Evolutionary conservation across 495 filamentous ascomycete genomes (phyloP), one percentile per base, ranked within the genome.

Genomic region (Aspergillus olivimuriae): DNA sequence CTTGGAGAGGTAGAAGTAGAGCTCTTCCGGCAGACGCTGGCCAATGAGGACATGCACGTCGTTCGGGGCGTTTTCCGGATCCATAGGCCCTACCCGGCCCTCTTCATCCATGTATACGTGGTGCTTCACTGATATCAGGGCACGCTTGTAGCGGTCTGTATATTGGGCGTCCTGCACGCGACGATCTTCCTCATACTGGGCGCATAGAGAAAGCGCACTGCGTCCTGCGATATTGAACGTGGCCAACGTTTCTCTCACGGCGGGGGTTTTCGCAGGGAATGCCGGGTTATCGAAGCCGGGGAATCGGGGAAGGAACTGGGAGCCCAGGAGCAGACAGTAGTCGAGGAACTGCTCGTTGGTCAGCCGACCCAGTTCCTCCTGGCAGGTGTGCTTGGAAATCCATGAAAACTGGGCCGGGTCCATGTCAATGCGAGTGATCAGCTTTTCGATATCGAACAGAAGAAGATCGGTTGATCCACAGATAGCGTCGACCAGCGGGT

Each of bases 11-110:
- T 99, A 97, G 59, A 86, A 85, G 60, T 89, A 95, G 4, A 99
- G 69, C 65, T 99, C 94, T 41, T 89, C 81, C 2, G 94, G 89
- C 12, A 99, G 73, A 23, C 89, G 86, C 41, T 89, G 80, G 16
- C 89, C 89, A 50, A 94, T 83, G 57, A 96, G 86, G 51, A 90
- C 83, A 62, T 92, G 86, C 48, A 89, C 75, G 61, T 97, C 91
- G 16, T 69, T 72, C 14, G 92, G 89, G 2, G 84, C 75, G 24
- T 76, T 66, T 6, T 83, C 80, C 23, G 71, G 71, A 46, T 88
- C 79, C 55, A 88, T 70, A 3, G 84, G 82, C 40, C 78, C 81
- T 35, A 94, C 75, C 41, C 80, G 74, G 14, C 90, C 92, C 38
- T 83, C 80, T 17, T 76, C 73, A 23, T 82, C 81, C 41, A 96